Evolutionary conservation across 768 basidiomycete genomes (phyloP).

Genomic region (Exsudoporus frostii): DNA sequence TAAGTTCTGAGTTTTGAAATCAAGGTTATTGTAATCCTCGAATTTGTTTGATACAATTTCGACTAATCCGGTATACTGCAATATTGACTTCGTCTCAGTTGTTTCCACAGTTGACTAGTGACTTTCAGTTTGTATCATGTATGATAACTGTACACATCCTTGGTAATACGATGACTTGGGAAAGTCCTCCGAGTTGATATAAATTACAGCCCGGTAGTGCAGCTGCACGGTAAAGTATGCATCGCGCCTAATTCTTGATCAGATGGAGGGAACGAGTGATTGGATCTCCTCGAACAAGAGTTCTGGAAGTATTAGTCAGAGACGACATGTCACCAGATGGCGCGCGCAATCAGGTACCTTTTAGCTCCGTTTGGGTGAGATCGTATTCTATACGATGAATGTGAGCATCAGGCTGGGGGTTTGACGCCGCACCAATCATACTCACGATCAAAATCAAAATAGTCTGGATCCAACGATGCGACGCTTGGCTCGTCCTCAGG

Average conservation of each 20-base stretch:
- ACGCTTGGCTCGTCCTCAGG: conserved; percentile 86
- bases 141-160: conserved; percentile 10
- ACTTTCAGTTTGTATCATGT: conserved; percentile 20
- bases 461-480: conserved; percentile 74
- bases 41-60: conserved; percentile 5
- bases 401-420: conserved; percentile 1
- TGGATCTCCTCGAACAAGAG: conserved; percentile 83
- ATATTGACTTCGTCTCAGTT: background rate
- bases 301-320: conserved; percentile 34
- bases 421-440: conserved; percentile 2
- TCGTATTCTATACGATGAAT: conserved; percentile 46
- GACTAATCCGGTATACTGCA: conserved; percentile 6
- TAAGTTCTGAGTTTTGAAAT: conserved; percentile 33
- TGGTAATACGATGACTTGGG: background rate
- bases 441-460: conserved; percentile 89
- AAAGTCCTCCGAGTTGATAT: background rate
- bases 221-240: background rate
- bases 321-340: background rate
- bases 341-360: conserved; percentile 29
- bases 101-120: background rate
- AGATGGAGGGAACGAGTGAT: conserved; percentile 67
- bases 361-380: conserved; percentile 74
- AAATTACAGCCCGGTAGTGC: background rate
- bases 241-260: conserved; percentile 9
- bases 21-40: conserved; percentile 2